Percentiles rank a stretch among this genome's conserved stretches.
phyloP scores from a whole-genome alignment of 1,139 yeast species.

The Protomyces lactucae-debilis region DNA sequence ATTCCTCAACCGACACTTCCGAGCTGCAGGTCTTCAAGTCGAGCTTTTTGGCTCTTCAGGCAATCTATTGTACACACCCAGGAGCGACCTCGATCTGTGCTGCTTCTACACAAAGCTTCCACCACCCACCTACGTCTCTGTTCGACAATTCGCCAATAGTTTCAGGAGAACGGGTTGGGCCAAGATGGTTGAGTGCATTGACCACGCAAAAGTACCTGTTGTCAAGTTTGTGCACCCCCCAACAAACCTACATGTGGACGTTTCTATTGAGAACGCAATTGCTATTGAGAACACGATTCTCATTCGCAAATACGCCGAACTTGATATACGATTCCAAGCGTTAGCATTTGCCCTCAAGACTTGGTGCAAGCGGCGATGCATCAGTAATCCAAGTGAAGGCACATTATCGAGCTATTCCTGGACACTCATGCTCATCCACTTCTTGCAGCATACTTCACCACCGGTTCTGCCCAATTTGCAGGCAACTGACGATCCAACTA shows the following conservation, averaged over 20 bases:
- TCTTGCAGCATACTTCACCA: constrained; percentile 33
- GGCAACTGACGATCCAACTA: not conserved
- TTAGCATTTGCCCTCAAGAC: constrained; percentile 35
- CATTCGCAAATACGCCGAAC: constrained; percentile 34
- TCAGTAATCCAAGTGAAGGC: constrained; percentile 29
- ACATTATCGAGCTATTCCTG: constrained; percentile 35
- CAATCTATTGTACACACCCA: constrained; percentile 12
- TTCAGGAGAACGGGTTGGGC: constrained; percentile 3
- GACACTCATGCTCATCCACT: constrained; percentile 35
- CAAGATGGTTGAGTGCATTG: constrained; percentile 1
- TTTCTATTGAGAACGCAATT: constrained; percentile 35
- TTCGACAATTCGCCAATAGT: constrained; percentile 2
- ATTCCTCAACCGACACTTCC: constrained; percentile 6
- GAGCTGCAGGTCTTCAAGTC: not conserved
- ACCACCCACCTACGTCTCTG: not conserved
- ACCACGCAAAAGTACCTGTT: constrained; percentile 35
- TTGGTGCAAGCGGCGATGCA: constrained; percentile 35
- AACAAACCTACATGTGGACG: constrained; percentile 33
- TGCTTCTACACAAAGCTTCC: constrained; percentile 8
- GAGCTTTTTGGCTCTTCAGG: constrained; percentile 21
- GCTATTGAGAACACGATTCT: constrained; percentile 35
- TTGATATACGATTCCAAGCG: constrained; percentile 34
- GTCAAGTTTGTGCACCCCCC: constrained; percentile 36
- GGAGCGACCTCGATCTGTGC: constrained; percentile 18
- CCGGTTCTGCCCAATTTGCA: constrained; percentile 33